Evolutionary conservation across 148 eudicot genomes (phyloP), one percentile per base, ranked within the genome.

Genomic region (Rheum nobile): DNA sequence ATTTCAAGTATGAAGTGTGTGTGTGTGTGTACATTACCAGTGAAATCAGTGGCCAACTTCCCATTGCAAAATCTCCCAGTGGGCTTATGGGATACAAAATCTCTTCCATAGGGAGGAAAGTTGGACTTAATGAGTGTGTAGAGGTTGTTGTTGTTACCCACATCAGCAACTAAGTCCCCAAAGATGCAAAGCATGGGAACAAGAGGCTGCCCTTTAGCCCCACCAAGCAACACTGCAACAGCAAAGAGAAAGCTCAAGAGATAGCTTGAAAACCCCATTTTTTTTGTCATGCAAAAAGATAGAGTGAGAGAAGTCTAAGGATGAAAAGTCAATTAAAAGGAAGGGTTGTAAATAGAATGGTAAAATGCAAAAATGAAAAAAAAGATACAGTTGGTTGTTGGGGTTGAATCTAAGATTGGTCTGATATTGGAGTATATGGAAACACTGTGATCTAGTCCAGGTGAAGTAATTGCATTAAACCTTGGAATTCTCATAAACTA

Each of bases 21-120:
- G 1, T 17, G 61, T 21, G 11, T 54, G 1, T 22, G 1, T 22
- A 21, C 1, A 17, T 11, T 80, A 89, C 98, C 94, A 21, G 94
- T 90, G 82, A 84, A 89, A 72, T 93, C 97, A 21, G 87, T 85
- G 75, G 98, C 98, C 63, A 88, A 82, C 55, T 93, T 93, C 38
- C 98, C 95, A 81, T 93, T 93, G 82, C 85, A 89, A 77, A 93
- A 93, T 75, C 98, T 85, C 10, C 98, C 98, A 28, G 97, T 93
- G 52, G 98, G 95, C 29, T 76, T 79, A 68, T 91, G 95, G 24
- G 76, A 83, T 14, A 80, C 85, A 42, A 88, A 93, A 76, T 91
- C 97, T 82, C 98, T 84, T 1, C 98, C 98, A 55, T 93, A 91
- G 75, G 98, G 98, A 57, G 86, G 92, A 72, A 93, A 93, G 75